A percentile compares a stretch with the other conserved stretches of the same genome.
Conservation (phyloP, 2,329 filamentous ascomycete genomes). For the Diaporthe velutina region DNA sequence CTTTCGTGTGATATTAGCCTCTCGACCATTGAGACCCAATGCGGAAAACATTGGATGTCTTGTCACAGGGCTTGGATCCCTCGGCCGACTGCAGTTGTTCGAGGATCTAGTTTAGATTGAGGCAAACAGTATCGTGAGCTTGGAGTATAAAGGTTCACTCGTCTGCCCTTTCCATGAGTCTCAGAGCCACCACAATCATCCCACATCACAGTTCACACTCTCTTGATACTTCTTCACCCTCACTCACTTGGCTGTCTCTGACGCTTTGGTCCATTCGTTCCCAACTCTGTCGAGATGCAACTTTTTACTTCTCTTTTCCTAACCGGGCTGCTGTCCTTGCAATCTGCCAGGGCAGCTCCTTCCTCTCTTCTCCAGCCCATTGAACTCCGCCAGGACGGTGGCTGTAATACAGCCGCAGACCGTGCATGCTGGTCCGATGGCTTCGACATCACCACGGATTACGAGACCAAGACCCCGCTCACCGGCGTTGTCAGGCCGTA, state of each 20-base stretch:
- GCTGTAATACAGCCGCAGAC: constrained; percentile 46
- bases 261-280: not conserved
- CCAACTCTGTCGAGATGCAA: constrained; percentile 10
- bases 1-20: constrained; percentile 15
- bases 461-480: constrained; percentile 43
- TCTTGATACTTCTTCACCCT: not conserved
- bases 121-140: constrained; percentile 1
- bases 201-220: not conserved
- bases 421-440: constrained; percentile 47
- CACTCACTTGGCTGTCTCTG: not conserved
- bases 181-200: not conserved
- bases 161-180: not conserved
- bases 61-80: not conserved
- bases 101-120: not conserved
- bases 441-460: constrained; percentile 49
- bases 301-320: constrained; percentile 20
- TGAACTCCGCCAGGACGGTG: constrained; percentile 28
- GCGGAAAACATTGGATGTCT: constrained; percentile 4
- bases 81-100: not conserved
- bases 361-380: constrained; percentile 23
- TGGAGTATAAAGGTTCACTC: constrained; percentile 15
- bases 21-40: constrained; percentile 17
- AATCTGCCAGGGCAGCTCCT: constrained; percentile 28
- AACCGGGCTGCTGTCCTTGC: constrained; percentile 35
- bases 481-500: constrained; percentile 46